Conservation (phyloP, 805 yeast species). For the Diddensiella caesifluorescens region DNA sequence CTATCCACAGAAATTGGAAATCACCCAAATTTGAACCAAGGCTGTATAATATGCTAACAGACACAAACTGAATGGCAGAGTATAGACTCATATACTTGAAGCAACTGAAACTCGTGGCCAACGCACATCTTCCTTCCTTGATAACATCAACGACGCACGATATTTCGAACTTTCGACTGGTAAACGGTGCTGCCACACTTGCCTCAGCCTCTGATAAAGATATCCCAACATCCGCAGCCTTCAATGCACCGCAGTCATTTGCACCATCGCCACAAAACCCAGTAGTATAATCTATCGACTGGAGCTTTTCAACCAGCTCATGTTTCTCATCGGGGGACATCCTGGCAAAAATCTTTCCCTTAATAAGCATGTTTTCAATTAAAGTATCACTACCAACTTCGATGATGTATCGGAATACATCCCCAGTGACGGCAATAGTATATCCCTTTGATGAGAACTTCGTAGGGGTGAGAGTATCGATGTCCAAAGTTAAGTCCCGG, state of each 20-base stretch:
- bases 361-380: conserved; percentile 57
- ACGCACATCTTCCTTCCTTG: conserved; percentile 88
- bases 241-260: conserved; percentile 96
- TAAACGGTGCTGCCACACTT: conserved; percentile 97
- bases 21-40: conserved; percentile 93
- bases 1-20: conserved; percentile 93
- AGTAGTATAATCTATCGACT: conserved; percentile 79
- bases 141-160: conserved; percentile 89
- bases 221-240: conserved; percentile 96
- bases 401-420: conserved; percentile 73
- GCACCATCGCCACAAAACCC: conserved; percentile 99
- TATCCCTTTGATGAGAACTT: conserved; percentile 36
- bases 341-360: conserved; percentile 79
- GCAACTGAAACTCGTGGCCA: conserved; percentile 93
- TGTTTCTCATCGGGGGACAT: conserved; percentile 99
- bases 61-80: conserved; percentile 90
- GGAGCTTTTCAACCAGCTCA: conserved; percentile 84
- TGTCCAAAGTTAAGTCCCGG: conserved; percentile 51
- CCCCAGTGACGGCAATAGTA: conserved; percentile 86
- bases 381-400: conserved; percentile 40
- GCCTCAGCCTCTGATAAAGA: conserved; percentile 98
- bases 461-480: conserved; percentile 45
- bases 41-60: conserved; percentile 79
- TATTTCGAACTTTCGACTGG: conserved; percentile 83
- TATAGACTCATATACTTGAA: conserved; percentile 97